Conservation (phyloP, 2,329 filamentous ascomycete genomes). For the Calonectria pseudoturangicola region DNA sequence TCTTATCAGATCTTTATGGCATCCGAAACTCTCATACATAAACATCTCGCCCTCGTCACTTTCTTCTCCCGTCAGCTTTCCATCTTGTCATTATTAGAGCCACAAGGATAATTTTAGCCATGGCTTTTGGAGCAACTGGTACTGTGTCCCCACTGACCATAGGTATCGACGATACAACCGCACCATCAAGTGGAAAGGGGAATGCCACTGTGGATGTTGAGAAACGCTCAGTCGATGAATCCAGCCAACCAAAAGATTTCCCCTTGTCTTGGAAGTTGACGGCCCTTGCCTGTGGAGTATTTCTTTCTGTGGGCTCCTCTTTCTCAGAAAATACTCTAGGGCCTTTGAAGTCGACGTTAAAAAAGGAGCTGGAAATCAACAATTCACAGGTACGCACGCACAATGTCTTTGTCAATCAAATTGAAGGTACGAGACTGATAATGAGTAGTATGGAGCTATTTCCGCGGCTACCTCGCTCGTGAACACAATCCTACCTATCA, state of each 20-base stretch:
- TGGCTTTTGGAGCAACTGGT: neutral
- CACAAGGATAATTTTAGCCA: neutral
- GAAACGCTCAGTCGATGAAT: neutral
- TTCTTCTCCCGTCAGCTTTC: neutral
- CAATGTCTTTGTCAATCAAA: too few species aligned
- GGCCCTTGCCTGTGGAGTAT: conserved; percentile 48
- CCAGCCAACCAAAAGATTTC: conserved; percentile 41
- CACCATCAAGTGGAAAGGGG: neutral
- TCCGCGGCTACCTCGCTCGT: conserved; percentile 51
- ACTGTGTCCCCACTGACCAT: neutral
- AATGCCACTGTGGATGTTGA: neutral
- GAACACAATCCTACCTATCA: conserved; percentile 52
- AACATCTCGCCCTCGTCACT: neutral
- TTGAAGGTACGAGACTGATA: neutral
- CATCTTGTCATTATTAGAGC: neutral
- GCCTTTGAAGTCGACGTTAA: conserved; percentile 50
- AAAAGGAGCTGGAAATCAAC: conserved; percentile 49
- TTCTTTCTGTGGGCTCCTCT: conserved; percentile 52
- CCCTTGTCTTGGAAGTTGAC: conserved; percentile 50
- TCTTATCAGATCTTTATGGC: neutral
- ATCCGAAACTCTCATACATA: neutral
- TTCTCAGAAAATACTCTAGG: conserved; percentile 53
- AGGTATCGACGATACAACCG: too few species aligned
- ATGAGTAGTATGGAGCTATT: conserved; percentile 50
- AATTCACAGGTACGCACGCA: conserved; percentile 42